Percentiles rank a stretch among this genome's conserved stretches.
These are phyloP conservation scores for Euphorbia pulcherrima DNA, from an alignment of 345 rosid species.

Conservation along the genomic window DNA sequence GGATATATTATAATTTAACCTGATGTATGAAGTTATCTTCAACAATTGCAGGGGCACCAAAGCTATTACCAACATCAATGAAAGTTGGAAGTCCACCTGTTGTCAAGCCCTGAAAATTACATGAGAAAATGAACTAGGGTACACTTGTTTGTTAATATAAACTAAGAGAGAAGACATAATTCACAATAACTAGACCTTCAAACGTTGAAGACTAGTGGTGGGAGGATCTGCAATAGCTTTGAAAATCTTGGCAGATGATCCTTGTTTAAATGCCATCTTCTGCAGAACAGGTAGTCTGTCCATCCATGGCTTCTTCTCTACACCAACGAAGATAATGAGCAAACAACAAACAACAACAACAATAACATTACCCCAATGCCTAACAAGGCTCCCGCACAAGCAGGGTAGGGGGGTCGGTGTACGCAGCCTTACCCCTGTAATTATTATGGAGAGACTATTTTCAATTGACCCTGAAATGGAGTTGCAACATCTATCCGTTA, in stretches of 20 bases:
- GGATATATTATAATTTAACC: constrained; percentile 31
- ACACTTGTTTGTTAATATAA: not conserved
- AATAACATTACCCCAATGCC: too few species aligned
- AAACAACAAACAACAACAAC: too few species aligned
- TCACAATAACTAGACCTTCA: constrained; percentile 45
- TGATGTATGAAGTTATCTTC: constrained; percentile 81
- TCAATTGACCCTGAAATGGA: too few species aligned
- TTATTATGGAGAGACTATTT: too few species aligned
- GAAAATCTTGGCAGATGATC: constrained; percentile 71
- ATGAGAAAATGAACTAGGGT: not conserved
- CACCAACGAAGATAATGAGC: not conserved
- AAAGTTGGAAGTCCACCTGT: constrained; percentile 96
- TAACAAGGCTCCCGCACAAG: too few species aligned
- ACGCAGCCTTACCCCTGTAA: too few species aligned
- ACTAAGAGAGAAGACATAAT: not conserved
- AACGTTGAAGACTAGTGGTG: constrained; percentile 86
- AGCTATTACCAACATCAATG: constrained; percentile 86
- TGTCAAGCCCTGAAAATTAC: constrained; percentile 61
- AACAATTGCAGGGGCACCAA: constrained; percentile 88
- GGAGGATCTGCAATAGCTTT: constrained; percentile 98
- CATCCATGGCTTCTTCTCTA: constrained; percentile 87
- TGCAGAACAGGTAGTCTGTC: constrained; percentile 64
- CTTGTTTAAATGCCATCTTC: constrained; percentile 48
- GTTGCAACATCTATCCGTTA: too few species aligned
- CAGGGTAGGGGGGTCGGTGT: too few species aligned